Evolutionary conservation across 2,329 filamentous ascomycete genomes (phyloP).

Genomic region (Talaromyces sp.): DNA sequence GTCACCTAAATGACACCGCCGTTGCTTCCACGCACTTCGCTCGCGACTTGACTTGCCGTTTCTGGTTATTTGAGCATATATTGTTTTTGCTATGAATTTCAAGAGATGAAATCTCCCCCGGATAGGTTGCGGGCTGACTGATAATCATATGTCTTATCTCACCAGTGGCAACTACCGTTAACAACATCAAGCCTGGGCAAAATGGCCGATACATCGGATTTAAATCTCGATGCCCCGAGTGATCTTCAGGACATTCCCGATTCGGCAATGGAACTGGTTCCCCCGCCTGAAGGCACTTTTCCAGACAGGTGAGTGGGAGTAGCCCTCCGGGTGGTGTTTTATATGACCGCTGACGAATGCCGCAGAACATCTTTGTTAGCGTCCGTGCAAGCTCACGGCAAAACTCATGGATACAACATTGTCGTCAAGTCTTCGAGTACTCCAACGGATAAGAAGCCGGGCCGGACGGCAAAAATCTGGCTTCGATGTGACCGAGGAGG

Average conservation of each 20-base stretch:
- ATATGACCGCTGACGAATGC: neutral
- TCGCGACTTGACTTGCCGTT: constrained; percentile 14
- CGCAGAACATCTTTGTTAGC: constrained; percentile 32
- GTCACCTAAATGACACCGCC: constrained; percentile 14
- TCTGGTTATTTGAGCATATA: constrained; percentile 7
- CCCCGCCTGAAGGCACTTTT: constrained; percentile 41
- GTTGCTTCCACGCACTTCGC: constrained; percentile 39
- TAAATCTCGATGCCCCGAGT: constrained; percentile 42
- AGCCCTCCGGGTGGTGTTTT: neutral
- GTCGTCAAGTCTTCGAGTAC: constrained; percentile 45
- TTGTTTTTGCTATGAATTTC: neutral
- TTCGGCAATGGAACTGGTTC: constrained; percentile 37
- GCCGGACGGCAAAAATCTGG: constrained; percentile 42
- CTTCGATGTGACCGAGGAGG: constrained; percentile 42
- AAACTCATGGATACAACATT: constrained; percentile 41
- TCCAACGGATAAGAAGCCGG: constrained; percentile 42
- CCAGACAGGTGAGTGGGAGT: constrained; percentile 34
- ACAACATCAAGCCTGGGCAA: constrained; percentile 13
- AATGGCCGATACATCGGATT: constrained; percentile 40
- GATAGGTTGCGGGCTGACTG: constrained; percentile 6
- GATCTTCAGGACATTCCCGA: constrained; percentile 44
- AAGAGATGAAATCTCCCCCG: neutral
- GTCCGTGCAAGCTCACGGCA: constrained; percentile 39
- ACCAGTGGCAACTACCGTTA: neutral
- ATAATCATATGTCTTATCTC: neutral